phyloP scores from a whole-genome alignment of 305 asterid genomes.

The Rubia peregrina region DNA sequence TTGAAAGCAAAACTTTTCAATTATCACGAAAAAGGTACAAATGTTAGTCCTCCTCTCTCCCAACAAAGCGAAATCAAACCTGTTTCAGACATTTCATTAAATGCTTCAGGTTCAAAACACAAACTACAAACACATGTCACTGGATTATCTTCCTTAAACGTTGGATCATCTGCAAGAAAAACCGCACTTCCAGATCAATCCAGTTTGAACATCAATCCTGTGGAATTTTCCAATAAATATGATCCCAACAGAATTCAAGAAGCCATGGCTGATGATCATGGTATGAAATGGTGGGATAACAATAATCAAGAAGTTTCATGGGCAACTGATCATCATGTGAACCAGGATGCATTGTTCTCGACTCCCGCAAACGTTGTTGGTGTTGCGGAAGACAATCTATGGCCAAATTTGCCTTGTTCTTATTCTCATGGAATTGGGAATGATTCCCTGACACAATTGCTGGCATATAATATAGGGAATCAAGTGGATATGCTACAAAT shows the following conservation, averaged over 20 bases:
- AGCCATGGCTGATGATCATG: neutral
- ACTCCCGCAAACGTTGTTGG: conserved; percentile 10
- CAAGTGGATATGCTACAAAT: conserved; percentile 16
- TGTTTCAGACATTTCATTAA: neutral
- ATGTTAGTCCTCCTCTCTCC: neutral
- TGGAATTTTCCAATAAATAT: conserved; percentile 1
- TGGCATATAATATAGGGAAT: conserved; percentile 18
- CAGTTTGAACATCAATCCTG: conserved; percentile 6
- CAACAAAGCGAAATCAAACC: neutral
- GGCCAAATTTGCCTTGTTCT: conserved; percentile 22
- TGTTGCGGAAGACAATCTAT: conserved; percentile 12
- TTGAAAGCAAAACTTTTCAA: conserved; percentile 42
- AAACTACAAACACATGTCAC: neutral
- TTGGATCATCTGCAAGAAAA: neutral
- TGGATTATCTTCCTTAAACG: neutral
- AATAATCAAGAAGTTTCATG: conserved; percentile 7
- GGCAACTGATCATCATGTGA: conserved; percentile 18
- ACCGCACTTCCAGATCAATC: neutral
- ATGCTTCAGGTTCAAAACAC: neutral
- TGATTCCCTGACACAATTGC: conserved; percentile 31
- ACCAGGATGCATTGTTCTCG: conserved; percentile 20
- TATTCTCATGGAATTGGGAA: conserved; percentile 16
- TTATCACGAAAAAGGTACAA: conserved; percentile 11
- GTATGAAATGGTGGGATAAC: conserved; percentile 6
- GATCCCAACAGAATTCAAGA: conserved; percentile 6